phyloP scores from a whole-genome alignment of 169 alveolate species.

The Blepharisma undulans region DNA sequence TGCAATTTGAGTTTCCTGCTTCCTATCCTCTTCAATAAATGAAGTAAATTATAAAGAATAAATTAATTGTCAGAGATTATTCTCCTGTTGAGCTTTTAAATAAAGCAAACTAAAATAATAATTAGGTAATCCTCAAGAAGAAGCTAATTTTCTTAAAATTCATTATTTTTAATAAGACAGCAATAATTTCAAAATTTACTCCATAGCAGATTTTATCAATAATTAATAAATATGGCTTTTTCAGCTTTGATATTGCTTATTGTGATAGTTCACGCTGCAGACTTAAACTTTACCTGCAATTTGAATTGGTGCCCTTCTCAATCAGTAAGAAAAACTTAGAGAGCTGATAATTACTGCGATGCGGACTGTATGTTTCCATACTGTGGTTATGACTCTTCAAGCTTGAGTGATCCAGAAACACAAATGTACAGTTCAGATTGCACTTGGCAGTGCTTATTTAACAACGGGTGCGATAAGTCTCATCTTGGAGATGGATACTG shows the following conservation, averaged over 20 bases:
- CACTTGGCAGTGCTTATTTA: not conserved
- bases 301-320: not conserved
- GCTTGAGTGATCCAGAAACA: not conserved
- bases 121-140: too few species aligned
- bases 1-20: too few species aligned
- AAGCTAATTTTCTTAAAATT: too few species aligned
- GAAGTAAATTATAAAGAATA: too few species aligned
- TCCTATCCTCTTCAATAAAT: too few species aligned
- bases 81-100: too few species aligned
- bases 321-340: not conserved
- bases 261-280: not conserved
- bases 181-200: too few species aligned
- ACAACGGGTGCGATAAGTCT: not conserved
- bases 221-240: not conserved
- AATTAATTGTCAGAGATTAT: too few species aligned
- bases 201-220: too few species aligned
- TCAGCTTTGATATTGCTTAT: not conserved
- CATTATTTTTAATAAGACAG: too few species aligned
- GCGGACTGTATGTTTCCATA: not conserved
- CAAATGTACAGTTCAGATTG: not conserved
- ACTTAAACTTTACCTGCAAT: not conserved
- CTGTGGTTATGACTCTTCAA: not conserved
- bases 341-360: not conserved
- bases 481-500: not conserved
- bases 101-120: too few species aligned